Percentiles rank a stretch among this genome's conserved stretches.
Evolutionary conservation across 2,329 filamentous ascomycete genomes (phyloP).

Genomic region (Colletotrichum sp.): DNA sequence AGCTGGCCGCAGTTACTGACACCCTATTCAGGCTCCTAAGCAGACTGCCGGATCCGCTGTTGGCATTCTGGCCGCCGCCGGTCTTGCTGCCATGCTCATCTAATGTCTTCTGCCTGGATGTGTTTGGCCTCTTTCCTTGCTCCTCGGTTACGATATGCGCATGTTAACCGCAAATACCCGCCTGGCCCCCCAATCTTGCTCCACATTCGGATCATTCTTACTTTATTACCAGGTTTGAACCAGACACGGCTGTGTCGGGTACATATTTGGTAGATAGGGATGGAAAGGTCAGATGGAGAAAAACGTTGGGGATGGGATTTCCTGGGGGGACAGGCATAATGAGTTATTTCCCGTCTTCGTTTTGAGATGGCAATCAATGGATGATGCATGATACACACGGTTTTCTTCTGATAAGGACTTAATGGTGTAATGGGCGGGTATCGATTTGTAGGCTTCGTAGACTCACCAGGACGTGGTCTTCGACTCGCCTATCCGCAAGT

Average conservation of each 20-base stretch:
- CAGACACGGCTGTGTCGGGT: slow-evolving; percentile 1
- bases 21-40: slow-evolving; percentile 7
- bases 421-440: not conserved
- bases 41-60: slow-evolving; percentile 47
- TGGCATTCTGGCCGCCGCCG: slow-evolving; percentile 53
- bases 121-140: slow-evolving; percentile 6
- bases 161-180: slow-evolving; percentile 49
- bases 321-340: slow-evolving; percentile 31
- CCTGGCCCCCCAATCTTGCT: slow-evolving; percentile 33
- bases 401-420: slow-evolving; percentile 13
- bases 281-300: slow-evolving; percentile 2
- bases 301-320: slow-evolving; percentile 1
- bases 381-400: slow-evolving; percentile 18
- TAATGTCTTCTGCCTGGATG: slow-evolving; percentile 33
- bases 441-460: not conserved
- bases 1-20: not conserved
- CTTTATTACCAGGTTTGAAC: slow-evolving; percentile 19
- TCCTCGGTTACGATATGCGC: slow-evolving; percentile 30
- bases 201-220: slow-evolving; percentile 21
- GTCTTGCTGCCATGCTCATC: slow-evolving; percentile 53
- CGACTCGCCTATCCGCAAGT: not conserved
- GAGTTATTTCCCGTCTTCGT: slow-evolving; percentile 32
- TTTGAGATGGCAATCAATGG: slow-evolving; percentile 34
- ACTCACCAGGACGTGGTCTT: not conserved
- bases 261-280: slow-evolving; percentile 7